Evolutionary conservation across 2,329 filamentous ascomycete species (phyloP), one percentile per base, ranked within the genome.

Genomic region (Ascochyta viciae-villosae): DNA sequence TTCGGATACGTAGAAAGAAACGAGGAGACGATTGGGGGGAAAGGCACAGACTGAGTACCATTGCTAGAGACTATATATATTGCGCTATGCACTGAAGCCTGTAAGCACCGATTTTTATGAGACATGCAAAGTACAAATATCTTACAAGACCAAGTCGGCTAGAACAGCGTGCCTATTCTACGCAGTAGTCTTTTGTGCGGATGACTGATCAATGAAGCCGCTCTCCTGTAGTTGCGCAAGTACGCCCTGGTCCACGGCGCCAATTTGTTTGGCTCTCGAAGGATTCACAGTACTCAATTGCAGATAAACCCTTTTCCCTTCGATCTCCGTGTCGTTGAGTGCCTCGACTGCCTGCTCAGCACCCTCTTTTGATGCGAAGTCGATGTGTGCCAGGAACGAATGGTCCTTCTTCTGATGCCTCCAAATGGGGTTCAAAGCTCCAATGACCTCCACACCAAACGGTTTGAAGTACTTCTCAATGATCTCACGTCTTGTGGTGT

Each of bases 331-430:
- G 2, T 60, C 39, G 37, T 68, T 34, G 5, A 65, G 38, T 2
- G 62, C 57, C 7, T 48, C 29, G 2, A 61, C 47, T 27, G 65
- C 68, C 8, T 55, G 45, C 1, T 67, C 61, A 2, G 65, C 66
- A 29, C 62, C 66, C 10, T 64, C 52, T 29, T 63, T 70, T 4
- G 68, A 65, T n/a, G 27, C 39, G 31, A 71, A 70, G 31, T 71
- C 68, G 6, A 70, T 48, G 23, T 50, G 44, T 47, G 60, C 58
- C 9, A 70, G 34, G 37, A 65, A 39, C n/a, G 57, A 60, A 12
- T 58, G 58, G 2, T 44, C n/a, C 10, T 19, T 9, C 16, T 55
- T 55, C 9, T 33, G 50, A 3, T 58, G 49, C 2, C 59, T 61
- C 16, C 44, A 57, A 41, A 60, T 62, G 2, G 49, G 47, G 13